phyloP scores from a whole-genome alignment of 768 basidiomycete species.

The Lactarius trivialis region DNA sequence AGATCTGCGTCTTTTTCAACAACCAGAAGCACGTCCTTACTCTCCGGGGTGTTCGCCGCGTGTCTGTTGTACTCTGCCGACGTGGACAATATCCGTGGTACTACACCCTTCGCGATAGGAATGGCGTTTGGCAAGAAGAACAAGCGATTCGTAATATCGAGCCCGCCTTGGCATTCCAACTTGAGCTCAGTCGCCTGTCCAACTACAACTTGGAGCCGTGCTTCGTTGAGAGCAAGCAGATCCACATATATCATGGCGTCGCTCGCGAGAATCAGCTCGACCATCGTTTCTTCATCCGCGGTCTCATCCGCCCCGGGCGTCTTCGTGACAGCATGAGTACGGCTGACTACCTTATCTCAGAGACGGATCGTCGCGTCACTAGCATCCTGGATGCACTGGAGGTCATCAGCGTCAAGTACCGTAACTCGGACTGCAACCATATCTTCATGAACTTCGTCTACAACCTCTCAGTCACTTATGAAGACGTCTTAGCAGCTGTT shows the following conservation, averaged over 20 bases:
- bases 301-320: constrained; percentile 91
- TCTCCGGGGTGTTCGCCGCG: constrained; percentile 81
- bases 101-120: constrained; percentile 78
- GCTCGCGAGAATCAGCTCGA: constrained; percentile 97
- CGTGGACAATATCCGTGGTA: constrained; percentile 89
- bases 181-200: constrained; percentile 92
- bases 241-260: constrained; percentile 95
- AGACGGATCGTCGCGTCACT: constrained; percentile 94
- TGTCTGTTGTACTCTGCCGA: constrained; percentile 89
- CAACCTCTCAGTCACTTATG: constrained; percentile 90
- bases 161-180: constrained; percentile 94
- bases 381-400: constrained; percentile 92
- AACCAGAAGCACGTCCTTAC: constrained; percentile 52
- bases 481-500: constrained; percentile 93
- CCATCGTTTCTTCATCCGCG: constrained; percentile 96
- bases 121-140: constrained; percentile 83
- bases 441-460: constrained; percentile 99
- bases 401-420: constrained; percentile 82
- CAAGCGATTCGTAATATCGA: constrained; percentile 97
- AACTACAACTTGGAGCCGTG: constrained; percentile 96
- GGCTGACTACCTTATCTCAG: constrained; percentile 97
- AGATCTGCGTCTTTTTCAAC: constrained; percentile 67
- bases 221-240: constrained; percentile 95
- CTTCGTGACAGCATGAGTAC: constrained; percentile 88
- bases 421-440: constrained; percentile 95